Evolutionary conservation across 2,329 filamentous ascomycete genomes (phyloP).

Genomic region (Colletotrichum siamense): DNA sequence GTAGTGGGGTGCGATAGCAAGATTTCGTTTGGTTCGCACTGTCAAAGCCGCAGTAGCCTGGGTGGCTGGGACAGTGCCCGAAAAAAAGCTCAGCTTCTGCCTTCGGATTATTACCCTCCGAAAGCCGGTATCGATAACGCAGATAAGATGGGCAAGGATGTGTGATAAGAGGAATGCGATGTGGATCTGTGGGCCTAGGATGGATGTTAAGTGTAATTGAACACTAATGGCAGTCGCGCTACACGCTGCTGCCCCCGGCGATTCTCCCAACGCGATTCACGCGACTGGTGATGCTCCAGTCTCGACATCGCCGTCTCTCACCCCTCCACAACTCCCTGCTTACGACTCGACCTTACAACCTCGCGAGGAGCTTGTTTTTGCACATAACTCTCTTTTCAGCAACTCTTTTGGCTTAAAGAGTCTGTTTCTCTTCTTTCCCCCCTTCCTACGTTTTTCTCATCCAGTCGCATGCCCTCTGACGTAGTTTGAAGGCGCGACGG

Average conservation of each 20-base stretch:
- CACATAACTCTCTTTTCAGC: neutral
- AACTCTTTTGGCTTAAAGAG: neutral
- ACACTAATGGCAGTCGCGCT: conserved; percentile 18
- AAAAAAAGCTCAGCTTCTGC: neutral
- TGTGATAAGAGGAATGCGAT: neutral
- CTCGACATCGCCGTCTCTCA: neutral
- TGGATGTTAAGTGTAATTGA: neutral
- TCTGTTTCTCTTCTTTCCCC: neutral
- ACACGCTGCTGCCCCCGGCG: conserved; percentile 5
- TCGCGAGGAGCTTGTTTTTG: neutral
- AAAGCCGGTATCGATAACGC: neutral
- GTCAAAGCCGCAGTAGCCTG: neutral
- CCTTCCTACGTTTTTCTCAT: neutral
- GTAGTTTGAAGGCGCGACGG: conserved; percentile 14
- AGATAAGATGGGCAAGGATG: neutral
- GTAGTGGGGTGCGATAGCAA: conserved; percentile 8
- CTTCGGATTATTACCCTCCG: neutral
- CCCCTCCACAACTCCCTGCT: neutral
- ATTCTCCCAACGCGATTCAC: conserved; percentile 10
- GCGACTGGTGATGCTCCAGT: conserved; percentile 5
- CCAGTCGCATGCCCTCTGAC: conserved; percentile 16
- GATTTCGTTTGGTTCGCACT: neutral
- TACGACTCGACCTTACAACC: neutral
- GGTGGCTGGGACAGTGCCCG: neutral
- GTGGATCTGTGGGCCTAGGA: neutral